Percentiles rank a stretch among this genome's conserved stretches.
Conservation (phyloP, 768 basidiomycete genomes). For the Lactarius evosmus region DNA sequence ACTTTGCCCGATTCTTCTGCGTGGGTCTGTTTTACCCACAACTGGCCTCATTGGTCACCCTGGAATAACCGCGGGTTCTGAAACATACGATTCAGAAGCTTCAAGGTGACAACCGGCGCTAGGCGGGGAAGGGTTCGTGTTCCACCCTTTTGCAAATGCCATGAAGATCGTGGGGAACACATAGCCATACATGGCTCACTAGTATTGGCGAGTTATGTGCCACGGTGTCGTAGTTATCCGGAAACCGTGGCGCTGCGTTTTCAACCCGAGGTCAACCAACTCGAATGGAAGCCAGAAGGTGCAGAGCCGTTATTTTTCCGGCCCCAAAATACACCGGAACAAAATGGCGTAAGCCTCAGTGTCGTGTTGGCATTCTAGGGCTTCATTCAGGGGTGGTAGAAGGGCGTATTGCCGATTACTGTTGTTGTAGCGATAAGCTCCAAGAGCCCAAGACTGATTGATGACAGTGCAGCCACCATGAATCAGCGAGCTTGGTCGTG, state of each 20-base stretch:
- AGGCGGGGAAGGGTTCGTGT: not conserved
- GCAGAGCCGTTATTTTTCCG: not conserved
- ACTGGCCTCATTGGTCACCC: not conserved
- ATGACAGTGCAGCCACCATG: not conserved
- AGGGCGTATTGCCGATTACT: not conserved
- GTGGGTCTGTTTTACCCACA: not conserved
- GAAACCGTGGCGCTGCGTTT: not conserved
- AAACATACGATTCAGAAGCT: slow-evolving; percentile 1
- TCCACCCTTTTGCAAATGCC: not conserved
- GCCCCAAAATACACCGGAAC: not conserved
- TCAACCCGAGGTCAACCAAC: not conserved
- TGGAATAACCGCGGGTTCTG: not conserved
- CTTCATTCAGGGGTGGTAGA: not conserved
- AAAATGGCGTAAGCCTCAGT: not conserved
- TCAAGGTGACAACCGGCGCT: not conserved
- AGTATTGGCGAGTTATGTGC: not conserved
- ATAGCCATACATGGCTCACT: not conserved
- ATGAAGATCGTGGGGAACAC: not conserved
- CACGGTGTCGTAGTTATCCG: not conserved
- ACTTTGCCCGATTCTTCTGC: not conserved
- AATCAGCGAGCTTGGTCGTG: not conserved
- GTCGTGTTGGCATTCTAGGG: not conserved
- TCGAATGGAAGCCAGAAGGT: not conserved
- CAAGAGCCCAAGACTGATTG: not conserved
- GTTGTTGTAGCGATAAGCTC: not conserved